These are phyloP conservation scores for Coemansia furcata DNA, from an alignment of 192 early-diverging fungal genomes.

Conservation along the genomic window DNA sequence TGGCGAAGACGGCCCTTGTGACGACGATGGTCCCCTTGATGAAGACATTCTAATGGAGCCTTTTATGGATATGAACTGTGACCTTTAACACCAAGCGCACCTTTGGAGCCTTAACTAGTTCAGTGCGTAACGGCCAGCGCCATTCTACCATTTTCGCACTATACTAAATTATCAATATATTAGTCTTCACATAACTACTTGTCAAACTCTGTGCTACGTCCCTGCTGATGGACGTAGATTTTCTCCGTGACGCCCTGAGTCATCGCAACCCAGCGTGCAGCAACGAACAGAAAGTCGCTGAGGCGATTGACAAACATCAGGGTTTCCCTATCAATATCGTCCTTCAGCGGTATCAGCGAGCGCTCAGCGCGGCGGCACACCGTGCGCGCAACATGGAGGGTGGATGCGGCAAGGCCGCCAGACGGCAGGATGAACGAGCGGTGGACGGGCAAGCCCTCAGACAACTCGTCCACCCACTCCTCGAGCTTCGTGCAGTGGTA, in stretches of 20 bases:
- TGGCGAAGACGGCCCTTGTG: no score
- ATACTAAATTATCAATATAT: neutral
- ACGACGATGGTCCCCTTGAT: no score
- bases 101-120: no score
- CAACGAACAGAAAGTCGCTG: constrained; percentile 90
- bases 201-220: constrained; percentile 46
- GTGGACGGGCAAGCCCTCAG: constrained; percentile 68
- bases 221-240: constrained; percentile 62
- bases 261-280: constrained; percentile 79
- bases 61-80: no score
- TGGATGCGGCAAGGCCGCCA: constrained; percentile 77
- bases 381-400: constrained; percentile 79
- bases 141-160: no score
- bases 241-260: constrained; percentile 67
- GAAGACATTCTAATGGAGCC: no score
- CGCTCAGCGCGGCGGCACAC: constrained; percentile 87
- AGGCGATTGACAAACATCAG: constrained; percentile 54
- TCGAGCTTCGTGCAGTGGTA: constrained; percentile 64
- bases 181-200: neutral
- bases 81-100: no score
- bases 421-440: constrained; percentile 89
- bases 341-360: constrained; percentile 68
- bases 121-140: no score
- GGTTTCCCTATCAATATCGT: constrained; percentile 33
- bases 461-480: constrained; percentile 80